Evolutionary conservation across 306 rosid genomes (phyloP).

Genomic region (Alnus rubra): DNA sequence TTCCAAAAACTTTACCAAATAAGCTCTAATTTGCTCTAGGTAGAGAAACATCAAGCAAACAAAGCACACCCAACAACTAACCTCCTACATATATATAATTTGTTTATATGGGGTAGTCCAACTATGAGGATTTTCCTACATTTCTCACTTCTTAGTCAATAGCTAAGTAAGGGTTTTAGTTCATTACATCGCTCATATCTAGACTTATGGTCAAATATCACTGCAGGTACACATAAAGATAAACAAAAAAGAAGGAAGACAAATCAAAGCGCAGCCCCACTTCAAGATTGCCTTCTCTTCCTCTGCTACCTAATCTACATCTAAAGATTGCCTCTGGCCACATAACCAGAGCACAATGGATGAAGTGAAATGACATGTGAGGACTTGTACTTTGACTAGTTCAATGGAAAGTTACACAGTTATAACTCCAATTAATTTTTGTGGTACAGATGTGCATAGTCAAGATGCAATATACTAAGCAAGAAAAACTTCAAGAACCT

Average conservation of each 20-base stretch:
- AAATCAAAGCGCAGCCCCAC: background rate
- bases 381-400: background rate
- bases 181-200: background rate
- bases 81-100: too few species aligned
- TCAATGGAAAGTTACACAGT: background rate
- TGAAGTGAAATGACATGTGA: background rate
- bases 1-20: too few species aligned
- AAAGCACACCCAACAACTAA: too few species aligned
- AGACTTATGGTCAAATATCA: background rate
- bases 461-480: conserved; percentile 1
- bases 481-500: conserved; percentile 35
- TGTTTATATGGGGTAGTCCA: background rate
- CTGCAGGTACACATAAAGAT: background rate
- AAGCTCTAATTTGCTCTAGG: too few species aligned
- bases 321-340: background rate
- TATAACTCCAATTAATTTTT: background rate
- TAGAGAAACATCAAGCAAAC: too few species aligned
- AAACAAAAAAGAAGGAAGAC: background rate
- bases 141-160: background rate
- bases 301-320: background rate
- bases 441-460: background rate
- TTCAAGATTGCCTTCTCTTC: background rate
- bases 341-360: background rate
- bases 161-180: background rate
- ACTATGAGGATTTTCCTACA: background rate